Evolutionary conservation across 345 rosid genomes (phyloP).

Genomic region (Aurinia saxatilis): DNA sequence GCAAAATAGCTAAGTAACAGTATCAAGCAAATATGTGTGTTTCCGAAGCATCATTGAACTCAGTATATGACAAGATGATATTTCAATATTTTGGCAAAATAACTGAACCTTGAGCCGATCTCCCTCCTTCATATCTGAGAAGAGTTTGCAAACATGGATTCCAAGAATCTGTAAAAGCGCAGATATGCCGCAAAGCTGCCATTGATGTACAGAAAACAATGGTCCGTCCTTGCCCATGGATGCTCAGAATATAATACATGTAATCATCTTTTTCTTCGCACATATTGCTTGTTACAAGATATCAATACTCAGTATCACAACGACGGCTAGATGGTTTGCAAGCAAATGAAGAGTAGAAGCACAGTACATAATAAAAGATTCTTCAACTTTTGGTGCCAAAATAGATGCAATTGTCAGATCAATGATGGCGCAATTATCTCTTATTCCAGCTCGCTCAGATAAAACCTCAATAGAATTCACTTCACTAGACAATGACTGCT

Average conservation of each 20-base stretch:
- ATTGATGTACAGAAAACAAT: slow-evolving; percentile 95
- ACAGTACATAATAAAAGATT: slow-evolving; percentile 37
- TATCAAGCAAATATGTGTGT: neutral
- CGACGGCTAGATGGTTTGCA: neutral
- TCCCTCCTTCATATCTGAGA: slow-evolving; percentile 94
- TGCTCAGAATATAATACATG: slow-evolving; percentile 75
- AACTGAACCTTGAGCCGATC: slow-evolving; percentile 82
- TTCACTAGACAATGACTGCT: too few relatives aligned
- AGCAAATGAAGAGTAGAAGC: slow-evolving; percentile 7
- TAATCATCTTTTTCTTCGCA: slow-evolving; percentile 87
- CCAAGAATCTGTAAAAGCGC: slow-evolving; percentile 80
- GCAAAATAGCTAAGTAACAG: slow-evolving; percentile 10
- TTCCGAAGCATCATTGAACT: slow-evolving; percentile 4
- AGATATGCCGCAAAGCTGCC: slow-evolving; percentile 86
- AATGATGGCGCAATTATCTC: slow-evolving; percentile 68
- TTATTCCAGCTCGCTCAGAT: too few relatives aligned
- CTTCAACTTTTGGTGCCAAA: slow-evolving; percentile 73
- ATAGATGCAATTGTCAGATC: slow-evolving; percentile 81
- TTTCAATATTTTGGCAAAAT: slow-evolving; percentile 1
- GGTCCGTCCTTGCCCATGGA: too few relatives aligned
- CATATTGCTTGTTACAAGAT: slow-evolving; percentile 34
- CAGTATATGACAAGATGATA: neutral
- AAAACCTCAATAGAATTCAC: too few relatives aligned
- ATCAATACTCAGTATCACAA: slow-evolving; percentile 8
- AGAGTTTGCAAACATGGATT: slow-evolving; percentile 59